A percentile compares a stretch with the other conserved stretches of the same genome.
Evolutionary conservation across 2,329 filamentous ascomycete genomes (phyloP).

Genomic region (Podosphaera fusca): DNA sequence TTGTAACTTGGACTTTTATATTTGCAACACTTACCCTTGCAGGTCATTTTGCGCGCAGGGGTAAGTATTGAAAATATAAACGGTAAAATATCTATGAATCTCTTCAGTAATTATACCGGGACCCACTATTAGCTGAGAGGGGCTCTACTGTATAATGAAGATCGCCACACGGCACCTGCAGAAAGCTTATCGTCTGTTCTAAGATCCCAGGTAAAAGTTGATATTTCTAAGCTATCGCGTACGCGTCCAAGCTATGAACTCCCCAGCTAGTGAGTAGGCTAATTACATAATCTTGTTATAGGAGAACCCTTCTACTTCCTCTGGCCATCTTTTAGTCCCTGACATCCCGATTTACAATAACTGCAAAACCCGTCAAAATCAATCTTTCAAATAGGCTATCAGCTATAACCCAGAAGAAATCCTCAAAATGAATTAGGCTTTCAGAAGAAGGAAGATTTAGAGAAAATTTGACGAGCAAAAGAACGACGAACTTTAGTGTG

Average conservation of each 20-base stretch:
- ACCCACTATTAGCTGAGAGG: too few species aligned
- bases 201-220: too few species aligned
- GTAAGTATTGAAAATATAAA: too few species aligned
- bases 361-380: neutral
- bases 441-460: neutral
- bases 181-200: too few species aligned
- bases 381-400: neutral
- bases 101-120: too few species aligned
- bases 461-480: neutral
- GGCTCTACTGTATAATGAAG: too few species aligned
- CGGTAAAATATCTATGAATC: too few species aligned
- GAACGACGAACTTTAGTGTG: neutral
- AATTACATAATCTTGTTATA: neutral
- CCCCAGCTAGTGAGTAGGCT: neutral
- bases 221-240: neutral
- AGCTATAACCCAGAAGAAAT: neutral
- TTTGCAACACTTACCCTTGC: too few species aligned
- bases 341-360: neutral
- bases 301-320: neutral
- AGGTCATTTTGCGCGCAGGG: too few species aligned
- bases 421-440: neutral
- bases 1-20: too few species aligned
- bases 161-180: too few species aligned
- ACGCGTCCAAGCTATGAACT: neutral
- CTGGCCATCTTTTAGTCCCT: neutral